Evolutionary conservation across 2,329 filamentous ascomycete genomes (phyloP).

Genomic region (Ophiocordyceps polyrhachis-furcata): DNA sequence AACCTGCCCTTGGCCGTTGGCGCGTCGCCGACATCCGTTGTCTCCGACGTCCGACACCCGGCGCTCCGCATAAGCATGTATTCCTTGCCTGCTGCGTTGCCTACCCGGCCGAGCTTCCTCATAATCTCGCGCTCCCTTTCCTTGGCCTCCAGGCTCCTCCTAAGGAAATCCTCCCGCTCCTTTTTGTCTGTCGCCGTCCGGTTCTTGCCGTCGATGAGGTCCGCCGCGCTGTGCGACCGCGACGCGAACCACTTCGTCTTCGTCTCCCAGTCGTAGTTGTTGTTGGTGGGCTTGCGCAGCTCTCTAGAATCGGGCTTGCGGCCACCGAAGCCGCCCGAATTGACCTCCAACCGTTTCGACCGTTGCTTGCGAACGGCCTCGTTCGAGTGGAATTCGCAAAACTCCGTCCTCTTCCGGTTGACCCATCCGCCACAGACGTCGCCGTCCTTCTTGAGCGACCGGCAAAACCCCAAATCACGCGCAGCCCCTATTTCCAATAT

Average conservation of each 20-base stretch:
- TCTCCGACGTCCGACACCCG: slow-evolving; percentile 6
- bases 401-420: slow-evolving; percentile 71
- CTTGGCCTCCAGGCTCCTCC: slow-evolving; percentile 42
- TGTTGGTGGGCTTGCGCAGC: slow-evolving; percentile 6
- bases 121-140: slow-evolving; percentile 59
- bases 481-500: slow-evolving; percentile 76
- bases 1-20: slow-evolving; percentile 4
- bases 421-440: slow-evolving; percentile 68
- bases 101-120: slow-evolving; percentile 44
- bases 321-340: slow-evolving; percentile 37
- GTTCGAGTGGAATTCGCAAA: slow-evolving; percentile 86
- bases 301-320: slow-evolving; percentile 10
- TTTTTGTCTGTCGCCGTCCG: slow-evolving; percentile 35
- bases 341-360: slow-evolving; percentile 58
- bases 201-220: slow-evolving; percentile 47
- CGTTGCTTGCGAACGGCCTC: slow-evolving; percentile 52
- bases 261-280: slow-evolving; percentile 38
- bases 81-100: slow-evolving; percentile 47
- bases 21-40: neutral
- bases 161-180: slow-evolving; percentile 46
- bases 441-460: slow-evolving; percentile 69
- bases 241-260: slow-evolving; percentile 37
- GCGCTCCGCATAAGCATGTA: slow-evolving; percentile 36
- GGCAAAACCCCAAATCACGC: slow-evolving; percentile 77
- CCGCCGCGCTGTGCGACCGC: slow-evolving; percentile 33